Evolutionary conservation across 1,284 basidiomycete genomes (phyloP).

Genomic region (Trametes hirsuta): DNA sequence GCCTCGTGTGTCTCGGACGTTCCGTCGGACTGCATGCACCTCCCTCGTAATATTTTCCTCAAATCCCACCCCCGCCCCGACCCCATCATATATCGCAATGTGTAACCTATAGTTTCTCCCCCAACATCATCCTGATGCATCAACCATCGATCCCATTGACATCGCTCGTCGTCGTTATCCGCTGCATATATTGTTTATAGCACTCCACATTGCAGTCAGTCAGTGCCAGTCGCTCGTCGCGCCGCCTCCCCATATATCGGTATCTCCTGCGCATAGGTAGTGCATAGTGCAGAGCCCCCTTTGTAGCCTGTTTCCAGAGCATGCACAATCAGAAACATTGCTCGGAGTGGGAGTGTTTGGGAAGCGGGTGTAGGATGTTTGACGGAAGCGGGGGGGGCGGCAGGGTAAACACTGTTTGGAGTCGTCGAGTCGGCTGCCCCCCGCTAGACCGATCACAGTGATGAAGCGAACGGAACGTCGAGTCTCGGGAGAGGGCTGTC

Average conservation of each 20-base stretch:
- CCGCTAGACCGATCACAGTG: neutral
- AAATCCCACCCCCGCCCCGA: neutral
- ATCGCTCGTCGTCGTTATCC: constrained; percentile 23
- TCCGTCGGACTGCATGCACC: constrained; percentile 19
- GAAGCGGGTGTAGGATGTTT: neutral
- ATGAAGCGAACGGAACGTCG: neutral
- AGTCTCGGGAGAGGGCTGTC: neutral
- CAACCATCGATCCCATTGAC: constrained; percentile 14
- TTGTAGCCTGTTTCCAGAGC: neutral
- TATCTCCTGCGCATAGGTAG: constrained; percentile 3
- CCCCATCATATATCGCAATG: constrained; percentile 22
- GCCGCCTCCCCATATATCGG: constrained; percentile 16
- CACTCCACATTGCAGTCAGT: constrained; percentile 1
- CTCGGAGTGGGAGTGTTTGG: neutral
- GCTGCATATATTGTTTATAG: constrained; percentile 23
- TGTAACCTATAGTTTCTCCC: constrained; percentile 24
- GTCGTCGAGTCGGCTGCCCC: neutral
- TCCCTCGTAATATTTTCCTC: constrained; percentile 7
- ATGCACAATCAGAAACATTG: constrained; percentile 3
- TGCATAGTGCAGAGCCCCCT: too few relatives aligned
- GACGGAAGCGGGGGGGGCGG: neutral
- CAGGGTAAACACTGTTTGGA: neutral
- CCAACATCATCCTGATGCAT: constrained; percentile 9
- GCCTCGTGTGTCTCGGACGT: constrained; percentile 23
- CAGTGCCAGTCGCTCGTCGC: constrained; percentile 1